A percentile compares a stretch with the other conserved stretches of the same genome.
These are phyloP conservation scores for Rhizophora mangle DNA, from an alignment of 345 rosid genomes.

Conservation along the genomic window DNA sequence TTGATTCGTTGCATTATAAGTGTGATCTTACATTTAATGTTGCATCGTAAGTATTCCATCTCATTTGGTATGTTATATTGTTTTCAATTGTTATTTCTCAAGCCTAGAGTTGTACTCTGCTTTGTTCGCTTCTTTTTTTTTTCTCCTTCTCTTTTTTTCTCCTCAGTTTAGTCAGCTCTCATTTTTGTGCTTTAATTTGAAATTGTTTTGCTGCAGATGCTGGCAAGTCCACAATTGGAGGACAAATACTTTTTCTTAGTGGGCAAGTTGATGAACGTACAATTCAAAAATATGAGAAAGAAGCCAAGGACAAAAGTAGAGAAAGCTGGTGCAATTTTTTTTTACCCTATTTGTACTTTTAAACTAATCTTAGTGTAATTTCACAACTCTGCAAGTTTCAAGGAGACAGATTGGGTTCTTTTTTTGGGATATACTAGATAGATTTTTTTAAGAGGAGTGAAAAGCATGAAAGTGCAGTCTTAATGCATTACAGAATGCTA, in stretches of 20 bases:
- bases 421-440: slow-evolving; percentile 7
- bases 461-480: too few relatives aligned
- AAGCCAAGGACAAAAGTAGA: slow-evolving; percentile 97
- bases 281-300: slow-evolving; percentile 94
- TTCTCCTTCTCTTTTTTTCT: neutral
- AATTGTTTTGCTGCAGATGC: slow-evolving; percentile 56
- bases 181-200: neutral
- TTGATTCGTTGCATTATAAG: too few relatives aligned
- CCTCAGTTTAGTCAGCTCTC: neutral
- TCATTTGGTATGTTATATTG: too few relatives aligned
- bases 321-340: slow-evolving; percentile 72
- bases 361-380: neutral
- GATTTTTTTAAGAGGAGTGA: too few relatives aligned
- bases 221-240: slow-evolving; percentile 94
- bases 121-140: neutral
- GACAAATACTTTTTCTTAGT: slow-evolving; percentile 95
- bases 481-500: too few relatives aligned
- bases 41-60: too few relatives aligned
- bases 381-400: too few relatives aligned
- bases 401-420: too few relatives aligned
- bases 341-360: neutral
- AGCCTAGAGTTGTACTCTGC: too few relatives aligned
- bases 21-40: too few relatives aligned
- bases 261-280: slow-evolving; percentile 97
- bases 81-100: too few relatives aligned